A percentile compares a stretch with the other conserved stretches of the same genome.
Conservation (phyloP, 2,329 filamentous ascomycete species). For the Monosporascus sp. region DNA sequence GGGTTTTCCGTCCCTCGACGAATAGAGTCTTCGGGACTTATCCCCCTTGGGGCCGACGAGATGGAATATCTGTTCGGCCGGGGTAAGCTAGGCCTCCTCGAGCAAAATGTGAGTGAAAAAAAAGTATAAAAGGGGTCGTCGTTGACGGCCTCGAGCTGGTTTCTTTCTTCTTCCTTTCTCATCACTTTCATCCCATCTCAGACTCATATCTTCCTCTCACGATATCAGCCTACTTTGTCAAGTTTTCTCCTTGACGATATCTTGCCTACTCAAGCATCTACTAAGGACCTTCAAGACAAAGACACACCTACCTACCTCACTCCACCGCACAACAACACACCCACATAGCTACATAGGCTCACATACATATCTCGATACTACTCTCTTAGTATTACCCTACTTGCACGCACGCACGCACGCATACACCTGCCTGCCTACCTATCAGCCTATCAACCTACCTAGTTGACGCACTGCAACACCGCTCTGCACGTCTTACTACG, state of each 20-base stretch:
- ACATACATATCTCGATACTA: slow-evolving; percentile 7
- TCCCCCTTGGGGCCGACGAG: slow-evolving; percentile 16
- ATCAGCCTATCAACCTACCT: neutral
- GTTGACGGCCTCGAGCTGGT: slow-evolving; percentile 36
- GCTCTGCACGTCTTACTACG: neutral
- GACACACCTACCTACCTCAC: slow-evolving; percentile 6
- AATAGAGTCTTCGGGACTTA: slow-evolving; percentile 24
- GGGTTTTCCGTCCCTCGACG: slow-evolving; percentile 27
- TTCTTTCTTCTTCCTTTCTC: slow-evolving; percentile 50
- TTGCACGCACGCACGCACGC: slow-evolving; percentile 9
- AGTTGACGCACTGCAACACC: neutral
- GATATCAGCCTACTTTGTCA: slow-evolving; percentile 5
- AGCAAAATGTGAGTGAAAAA: slow-evolving; percentile 19
- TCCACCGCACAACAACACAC: neutral
- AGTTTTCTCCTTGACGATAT: neutral
- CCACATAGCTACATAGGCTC: neutral
- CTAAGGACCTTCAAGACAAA: slow-evolving; percentile 14
- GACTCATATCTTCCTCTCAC: slow-evolving; percentile 8
- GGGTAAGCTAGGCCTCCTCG: too few species aligned
- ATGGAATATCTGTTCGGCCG: slow-evolving; percentile 20
- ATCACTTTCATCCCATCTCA: slow-evolving; percentile 24
- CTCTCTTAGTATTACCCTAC: slow-evolving; percentile 1
- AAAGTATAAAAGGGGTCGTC: slow-evolving; percentile 60
- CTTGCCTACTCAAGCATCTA: slow-evolving; percentile 12
- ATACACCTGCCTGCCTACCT: slow-evolving; percentile 1